Conservation (phyloP, 2,329 filamentous ascomycete genomes). For the Fusarium haematococcum region DNA sequence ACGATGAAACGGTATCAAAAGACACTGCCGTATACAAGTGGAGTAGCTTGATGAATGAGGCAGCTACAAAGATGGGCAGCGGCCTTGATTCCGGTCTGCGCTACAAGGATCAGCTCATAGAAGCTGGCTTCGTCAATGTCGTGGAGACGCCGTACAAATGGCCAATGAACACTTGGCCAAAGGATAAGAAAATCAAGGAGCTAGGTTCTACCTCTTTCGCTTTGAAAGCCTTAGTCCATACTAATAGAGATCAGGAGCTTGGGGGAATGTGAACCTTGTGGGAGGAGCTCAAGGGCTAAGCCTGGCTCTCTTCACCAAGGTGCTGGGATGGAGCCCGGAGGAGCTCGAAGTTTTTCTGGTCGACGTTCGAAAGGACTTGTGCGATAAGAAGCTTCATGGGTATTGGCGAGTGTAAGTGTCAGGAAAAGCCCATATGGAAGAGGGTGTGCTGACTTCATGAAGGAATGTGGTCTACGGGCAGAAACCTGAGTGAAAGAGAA, state of each 20-base stretch:
- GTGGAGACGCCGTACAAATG: constrained; percentile 21
- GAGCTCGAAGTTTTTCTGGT: constrained; percentile 7
- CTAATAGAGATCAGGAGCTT: not conserved
- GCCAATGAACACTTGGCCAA: constrained; percentile 28
- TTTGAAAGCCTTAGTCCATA: not conserved
- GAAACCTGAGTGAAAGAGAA: not conserved
- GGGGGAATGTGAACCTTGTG: constrained; percentile 20
- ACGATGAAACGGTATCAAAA: constrained; percentile 18
- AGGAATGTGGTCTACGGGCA: constrained; percentile 11
- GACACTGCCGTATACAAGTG: constrained; percentile 27
- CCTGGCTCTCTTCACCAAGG: constrained; percentile 14
- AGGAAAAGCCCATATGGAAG: not conserved
- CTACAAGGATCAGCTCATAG: constrained; percentile 24
- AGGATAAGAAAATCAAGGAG: constrained; percentile 16
- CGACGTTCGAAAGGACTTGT: constrained; percentile 8
- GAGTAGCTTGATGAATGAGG: constrained; percentile 22
- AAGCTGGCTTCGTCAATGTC: constrained; percentile 24
- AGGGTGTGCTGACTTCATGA: not conserved
- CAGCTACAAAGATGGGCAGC: constrained; percentile 8
- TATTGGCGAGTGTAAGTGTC: constrained; percentile 18
- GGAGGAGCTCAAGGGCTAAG: constrained; percentile 11
- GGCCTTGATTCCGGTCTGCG: constrained; percentile 5
- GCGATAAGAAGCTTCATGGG: not conserved
- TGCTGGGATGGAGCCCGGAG: constrained; percentile 5
- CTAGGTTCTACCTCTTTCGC: not conserved